Conservation (phyloP, 2,329 filamentous ascomycete genomes). For the Penicillium sp. region DNA sequence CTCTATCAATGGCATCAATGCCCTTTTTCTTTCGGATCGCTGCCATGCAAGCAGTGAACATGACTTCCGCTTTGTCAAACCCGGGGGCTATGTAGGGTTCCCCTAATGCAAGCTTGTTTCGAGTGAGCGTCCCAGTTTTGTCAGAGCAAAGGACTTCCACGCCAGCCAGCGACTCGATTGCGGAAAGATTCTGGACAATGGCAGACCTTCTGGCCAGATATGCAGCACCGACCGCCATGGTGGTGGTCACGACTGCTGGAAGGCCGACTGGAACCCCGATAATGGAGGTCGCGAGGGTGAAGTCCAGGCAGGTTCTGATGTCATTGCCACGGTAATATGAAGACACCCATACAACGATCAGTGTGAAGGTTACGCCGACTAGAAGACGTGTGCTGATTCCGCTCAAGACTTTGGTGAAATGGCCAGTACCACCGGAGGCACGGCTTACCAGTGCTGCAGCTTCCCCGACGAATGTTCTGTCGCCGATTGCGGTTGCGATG, state of each 20-base stretch:
- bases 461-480: slow-evolving; percentile 86
- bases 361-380: slow-evolving; percentile 74
- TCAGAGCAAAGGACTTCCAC: slow-evolving; percentile 93
- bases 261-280: slow-evolving; percentile 92
- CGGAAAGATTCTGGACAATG: slow-evolving; percentile 87
- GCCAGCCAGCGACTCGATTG: slow-evolving; percentile 87
- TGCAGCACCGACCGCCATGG: slow-evolving; percentile 89
- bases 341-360: slow-evolving; percentile 79
- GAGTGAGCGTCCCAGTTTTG: slow-evolving; percentile 90
- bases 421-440: slow-evolving; percentile 70
- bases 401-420: slow-evolving; percentile 89
- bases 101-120: slow-evolving; percentile 86
- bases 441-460: slow-evolving; percentile 81
- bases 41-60: slow-evolving; percentile 86
- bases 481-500: slow-evolving; percentile 78
- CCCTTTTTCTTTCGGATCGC: slow-evolving; percentile 93
- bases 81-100: slow-evolving; percentile 81
- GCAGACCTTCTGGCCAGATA: slow-evolving; percentile 91
- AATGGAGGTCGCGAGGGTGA: slow-evolving; percentile 85
- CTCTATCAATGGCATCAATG: slow-evolving; percentile 92
- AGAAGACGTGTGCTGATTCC: slow-evolving; percentile 79
- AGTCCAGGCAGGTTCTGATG: slow-evolving; percentile 75
- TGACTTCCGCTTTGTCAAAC: slow-evolving; percentile 81
- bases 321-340: slow-evolving; percentile 83
- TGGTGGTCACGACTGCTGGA: slow-evolving; percentile 87